A percentile compares a stretch with the other conserved stretches of the same genome.
Conservation (phyloP, 2,329 filamentous ascomycete genomes). For the Stagonosporopsis tanaceti region DNA sequence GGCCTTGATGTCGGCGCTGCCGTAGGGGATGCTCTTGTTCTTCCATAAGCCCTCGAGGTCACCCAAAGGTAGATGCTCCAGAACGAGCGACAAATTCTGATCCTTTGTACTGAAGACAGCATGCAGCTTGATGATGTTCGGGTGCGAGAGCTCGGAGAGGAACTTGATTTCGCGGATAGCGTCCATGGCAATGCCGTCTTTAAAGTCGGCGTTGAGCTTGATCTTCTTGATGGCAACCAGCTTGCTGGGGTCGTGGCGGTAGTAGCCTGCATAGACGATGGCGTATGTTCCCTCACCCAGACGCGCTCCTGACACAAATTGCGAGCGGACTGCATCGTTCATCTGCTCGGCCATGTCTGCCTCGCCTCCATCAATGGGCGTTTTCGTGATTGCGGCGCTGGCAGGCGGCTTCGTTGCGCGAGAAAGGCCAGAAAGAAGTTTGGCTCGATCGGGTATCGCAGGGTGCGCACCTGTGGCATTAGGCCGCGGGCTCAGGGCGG, state of each 20-base stretch:
- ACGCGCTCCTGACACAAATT: constrained; percentile 92
- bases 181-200: constrained; percentile 91
- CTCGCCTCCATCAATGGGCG: constrained; percentile 30
- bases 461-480: constrained; percentile 31
- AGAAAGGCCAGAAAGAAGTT: constrained; percentile 45
- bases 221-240: constrained; percentile 94
- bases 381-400: constrained; percentile 24
- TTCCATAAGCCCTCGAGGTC: constrained; percentile 88
- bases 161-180: constrained; percentile 95
- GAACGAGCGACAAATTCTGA: constrained; percentile 93
- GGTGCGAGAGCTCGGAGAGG: constrained; percentile 90
- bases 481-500: constrained; percentile 38
- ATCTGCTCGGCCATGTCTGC: constrained; percentile 57
- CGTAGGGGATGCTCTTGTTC: constrained; percentile 83
- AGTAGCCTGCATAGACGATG: constrained; percentile 88
- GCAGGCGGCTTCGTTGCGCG: constrained; percentile 29
- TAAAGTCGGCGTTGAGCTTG: constrained; percentile 84
- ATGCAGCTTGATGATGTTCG: constrained; percentile 92
- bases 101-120: constrained; percentile 96
- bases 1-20: constrained; percentile 89
- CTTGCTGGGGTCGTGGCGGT: constrained; percentile 72
- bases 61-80: constrained; percentile 92
- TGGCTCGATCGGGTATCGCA: constrained; percentile 34
- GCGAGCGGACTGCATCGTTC: constrained; percentile 68
- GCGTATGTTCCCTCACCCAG: constrained; percentile 97